Evolutionary conservation across 2,329 filamentous ascomycete species (phyloP).

Genomic region (Achaetomium macrosporum): DNA sequence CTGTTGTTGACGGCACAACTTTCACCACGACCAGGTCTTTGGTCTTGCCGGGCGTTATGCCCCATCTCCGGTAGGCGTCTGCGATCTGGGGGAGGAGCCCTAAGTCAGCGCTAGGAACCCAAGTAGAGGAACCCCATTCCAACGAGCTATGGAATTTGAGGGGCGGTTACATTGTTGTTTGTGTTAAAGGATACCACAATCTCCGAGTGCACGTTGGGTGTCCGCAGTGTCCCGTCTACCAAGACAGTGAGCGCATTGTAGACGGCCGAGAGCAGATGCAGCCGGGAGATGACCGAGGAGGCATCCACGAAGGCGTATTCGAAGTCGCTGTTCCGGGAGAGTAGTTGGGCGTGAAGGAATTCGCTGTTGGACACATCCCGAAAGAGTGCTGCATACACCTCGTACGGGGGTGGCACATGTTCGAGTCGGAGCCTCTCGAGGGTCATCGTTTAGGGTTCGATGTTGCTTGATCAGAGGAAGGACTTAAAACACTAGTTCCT

Average conservation of each 20-base stretch:
- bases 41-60: slow-evolving; percentile 62
- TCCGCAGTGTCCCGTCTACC: slow-evolving; percentile 58
- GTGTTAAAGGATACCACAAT: slow-evolving; percentile 74
- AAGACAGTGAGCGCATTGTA: slow-evolving; percentile 70
- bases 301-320: slow-evolving; percentile 95
- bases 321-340: slow-evolving; percentile 77
- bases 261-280: slow-evolving; percentile 67
- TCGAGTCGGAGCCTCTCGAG: slow-evolving; percentile 67
- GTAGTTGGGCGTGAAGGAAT: slow-evolving; percentile 74
- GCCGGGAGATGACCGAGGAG: slow-evolving; percentile 64
- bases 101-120: neutral
- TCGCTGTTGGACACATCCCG: slow-evolving; percentile 68
- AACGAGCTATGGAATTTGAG: neutral
- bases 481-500: no score
- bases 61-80: slow-evolving; percentile 85
- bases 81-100: slow-evolving; percentile 59
- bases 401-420: slow-evolving; percentile 63
- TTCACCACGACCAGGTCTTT: slow-evolving; percentile 76
- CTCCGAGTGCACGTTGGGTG: slow-evolving; percentile 83
- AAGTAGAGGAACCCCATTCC: neutral
- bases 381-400: slow-evolving; percentile 71
- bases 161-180: slow-evolving; percentile 65
- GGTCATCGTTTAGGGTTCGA: slow-evolving; percentile 13
- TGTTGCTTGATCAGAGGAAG: no score
- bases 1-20: slow-evolving; percentile 45